A percentile compares a stretch with the other conserved stretches of the same genome.
These are phyloP conservation scores for Entoloma clypeatum DNA, from an alignment of 1,284 basidiomycete species.

Conservation along the genomic window DNA sequence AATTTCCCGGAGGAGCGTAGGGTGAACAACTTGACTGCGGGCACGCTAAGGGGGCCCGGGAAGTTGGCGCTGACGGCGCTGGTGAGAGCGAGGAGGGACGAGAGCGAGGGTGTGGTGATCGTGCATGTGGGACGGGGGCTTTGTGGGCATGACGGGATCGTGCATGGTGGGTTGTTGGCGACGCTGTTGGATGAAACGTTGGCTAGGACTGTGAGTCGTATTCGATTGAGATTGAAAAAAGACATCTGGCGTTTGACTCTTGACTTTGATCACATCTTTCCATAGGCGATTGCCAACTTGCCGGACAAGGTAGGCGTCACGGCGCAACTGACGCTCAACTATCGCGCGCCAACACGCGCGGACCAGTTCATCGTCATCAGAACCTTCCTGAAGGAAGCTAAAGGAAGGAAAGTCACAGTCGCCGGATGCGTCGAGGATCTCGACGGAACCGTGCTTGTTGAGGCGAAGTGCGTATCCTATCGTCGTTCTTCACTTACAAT, in stretches of 20 bases:
- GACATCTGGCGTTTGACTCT: conserved; percentile 28
- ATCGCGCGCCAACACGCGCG: conserved; percentile 77
- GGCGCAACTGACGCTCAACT: conserved; percentile 73
- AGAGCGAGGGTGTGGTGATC: conserved; percentile 66
- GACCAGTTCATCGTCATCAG: conserved; percentile 77
- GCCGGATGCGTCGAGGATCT: conserved; percentile 73
- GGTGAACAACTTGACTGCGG: conserved; percentile 80
- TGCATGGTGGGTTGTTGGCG: conserved; percentile 91
- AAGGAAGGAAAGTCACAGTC: conserved; percentile 78
- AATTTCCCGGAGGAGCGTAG: conserved; percentile 65
- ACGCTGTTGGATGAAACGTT: conserved; percentile 88
- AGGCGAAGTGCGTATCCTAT: conserved; percentile 60
- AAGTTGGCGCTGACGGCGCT: conserved; percentile 78
- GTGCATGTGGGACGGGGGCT: conserved; percentile 82
- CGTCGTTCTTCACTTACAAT: conserved; percentile 4
- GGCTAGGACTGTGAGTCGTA: conserved; percentile 68
- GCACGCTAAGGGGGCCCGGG: conserved; percentile 81
- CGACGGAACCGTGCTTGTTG: conserved; percentile 74
- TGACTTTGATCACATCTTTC: neutral
- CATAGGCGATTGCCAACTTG: conserved; percentile 76
- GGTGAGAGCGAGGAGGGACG: conserved; percentile 72
- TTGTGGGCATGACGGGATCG: conserved; percentile 91
- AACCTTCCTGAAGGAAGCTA: conserved; percentile 57
- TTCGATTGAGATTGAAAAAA: conserved; percentile 7
- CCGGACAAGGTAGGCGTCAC: conserved; percentile 94